These are phyloP conservation scores for Candida namnaoensis DNA, from an alignment of 805 yeast species.

Conservation along the genomic window DNA sequence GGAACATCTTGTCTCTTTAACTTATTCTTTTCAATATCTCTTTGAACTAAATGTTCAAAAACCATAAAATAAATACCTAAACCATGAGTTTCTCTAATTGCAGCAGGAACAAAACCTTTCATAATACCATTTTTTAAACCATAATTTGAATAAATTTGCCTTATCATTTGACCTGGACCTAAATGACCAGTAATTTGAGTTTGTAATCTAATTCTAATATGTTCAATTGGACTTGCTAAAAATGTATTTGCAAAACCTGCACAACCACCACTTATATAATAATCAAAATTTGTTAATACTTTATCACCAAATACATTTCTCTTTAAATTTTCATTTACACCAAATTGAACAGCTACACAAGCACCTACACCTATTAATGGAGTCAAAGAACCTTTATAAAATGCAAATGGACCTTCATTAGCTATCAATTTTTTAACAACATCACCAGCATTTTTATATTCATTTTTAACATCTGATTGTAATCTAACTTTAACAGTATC, in stretches of 20 bases:
- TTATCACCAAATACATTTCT: slow-evolving; percentile 42
- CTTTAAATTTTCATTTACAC: slow-evolving; percentile 92
- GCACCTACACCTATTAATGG: slow-evolving; percentile 97
- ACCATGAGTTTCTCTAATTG: slow-evolving; percentile 80
- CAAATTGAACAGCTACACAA: slow-evolving; percentile 93
- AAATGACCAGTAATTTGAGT: slow-evolving; percentile 63
- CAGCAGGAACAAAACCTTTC: slow-evolving; percentile 78
- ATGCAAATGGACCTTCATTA: slow-evolving; percentile 80
- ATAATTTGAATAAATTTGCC: slow-evolving; percentile 40
- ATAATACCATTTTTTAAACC: slow-evolving; percentile 55
- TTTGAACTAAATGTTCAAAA: slow-evolving; percentile 79
- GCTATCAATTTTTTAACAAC: slow-evolving; percentile 63
- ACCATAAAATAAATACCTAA: slow-evolving; percentile 84
- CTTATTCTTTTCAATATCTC: slow-evolving; percentile 41
- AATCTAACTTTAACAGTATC: slow-evolving; percentile 91
- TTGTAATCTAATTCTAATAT: slow-evolving; percentile 87
- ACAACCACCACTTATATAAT: slow-evolving; percentile 76
- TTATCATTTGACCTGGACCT: slow-evolving; percentile 71
- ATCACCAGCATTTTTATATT: slow-evolving; percentile 64
- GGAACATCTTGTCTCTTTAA: slow-evolving; percentile 67
- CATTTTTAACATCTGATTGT: slow-evolving; percentile 79
- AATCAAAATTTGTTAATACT: slow-evolving; percentile 52
- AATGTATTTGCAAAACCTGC: slow-evolving; percentile 90
- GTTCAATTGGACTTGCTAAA: slow-evolving; percentile 91
- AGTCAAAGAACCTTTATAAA: slow-evolving; percentile 89